phyloP scores from a whole-genome alignment of 345 rosid species.

The Acer negundo region DNA sequence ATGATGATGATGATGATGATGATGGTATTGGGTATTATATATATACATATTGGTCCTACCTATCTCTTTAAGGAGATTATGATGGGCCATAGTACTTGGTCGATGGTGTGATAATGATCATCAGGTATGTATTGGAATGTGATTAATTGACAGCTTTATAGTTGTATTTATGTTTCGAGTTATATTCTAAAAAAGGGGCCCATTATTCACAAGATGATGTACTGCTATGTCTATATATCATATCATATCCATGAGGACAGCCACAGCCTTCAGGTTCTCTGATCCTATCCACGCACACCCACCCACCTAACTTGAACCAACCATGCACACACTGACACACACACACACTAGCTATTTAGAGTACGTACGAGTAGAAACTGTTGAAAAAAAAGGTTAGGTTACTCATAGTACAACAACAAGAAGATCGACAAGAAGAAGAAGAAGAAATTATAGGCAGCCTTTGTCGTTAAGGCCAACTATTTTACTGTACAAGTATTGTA shows the following conservation, averaged over 20 bases:
- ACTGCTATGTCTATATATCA: background rate
- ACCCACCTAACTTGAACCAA: background rate
- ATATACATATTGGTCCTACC: conserved; percentile 9
- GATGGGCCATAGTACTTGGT: conserved; percentile 11
- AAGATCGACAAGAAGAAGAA: conserved; percentile 7
- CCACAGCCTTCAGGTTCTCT: conserved; percentile 9
- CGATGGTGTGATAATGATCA: background rate
- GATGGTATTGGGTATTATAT: background rate
- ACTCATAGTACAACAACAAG: conserved; percentile 21
- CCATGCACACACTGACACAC: conserved; percentile 17
- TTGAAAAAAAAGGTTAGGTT: background rate
- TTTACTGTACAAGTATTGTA: background rate
- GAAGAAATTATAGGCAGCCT: too few species aligned
- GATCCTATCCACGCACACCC: conserved; percentile 12
- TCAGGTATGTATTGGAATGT: conserved; percentile 12
- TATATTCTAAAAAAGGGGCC: conserved; percentile 19
- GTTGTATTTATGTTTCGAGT: conserved; percentile 29
- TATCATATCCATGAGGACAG: conserved; percentile 20
- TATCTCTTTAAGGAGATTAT: conserved; percentile 9
- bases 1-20: background rate
- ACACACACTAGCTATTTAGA: background rate
- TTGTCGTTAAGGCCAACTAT: background rate
- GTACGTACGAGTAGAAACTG: conserved; percentile 26
- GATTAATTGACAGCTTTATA: conserved; percentile 20
- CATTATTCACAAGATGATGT: background rate